phyloP scores from a whole-genome alignment of 768 basidiomycete genomes.

The Psilocybe subaeruginosa region DNA sequence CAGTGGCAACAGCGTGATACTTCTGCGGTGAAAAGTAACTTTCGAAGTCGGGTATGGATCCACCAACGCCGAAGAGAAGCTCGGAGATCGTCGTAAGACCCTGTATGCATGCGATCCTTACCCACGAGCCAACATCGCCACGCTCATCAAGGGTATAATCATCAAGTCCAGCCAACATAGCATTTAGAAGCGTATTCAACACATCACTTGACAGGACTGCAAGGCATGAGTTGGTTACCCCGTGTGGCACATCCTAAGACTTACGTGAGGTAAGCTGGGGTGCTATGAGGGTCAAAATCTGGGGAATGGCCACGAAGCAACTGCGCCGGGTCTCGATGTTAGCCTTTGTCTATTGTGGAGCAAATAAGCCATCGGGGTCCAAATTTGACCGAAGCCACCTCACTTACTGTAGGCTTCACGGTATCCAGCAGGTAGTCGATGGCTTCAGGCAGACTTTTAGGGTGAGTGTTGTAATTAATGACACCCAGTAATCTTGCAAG shows the following conservation, averaged over 20 bases:
- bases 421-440: constrained; percentile 62
- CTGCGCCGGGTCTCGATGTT: constrained; percentile 43
- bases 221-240: constrained; percentile 13
- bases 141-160: constrained; percentile 95
- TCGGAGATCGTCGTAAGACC: constrained; percentile 60
- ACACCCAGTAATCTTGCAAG: constrained; percentile 70
- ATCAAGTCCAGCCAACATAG: constrained; percentile 69
- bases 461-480: constrained; percentile 63
- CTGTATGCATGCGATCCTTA: constrained; percentile 76
- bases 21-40: constrained; percentile 61
- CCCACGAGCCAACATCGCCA: constrained; percentile 97
- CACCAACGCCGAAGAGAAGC: constrained; percentile 50
- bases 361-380: not conserved
- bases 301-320: constrained; percentile 48
- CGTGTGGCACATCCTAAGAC: constrained; percentile 24
- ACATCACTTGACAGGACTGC: constrained; percentile 52
- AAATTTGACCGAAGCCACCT: constrained; percentile 1
- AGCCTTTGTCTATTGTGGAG: constrained; percentile 28
- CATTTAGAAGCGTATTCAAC: constrained; percentile 53
- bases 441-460: constrained; percentile 55
- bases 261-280: constrained; percentile 48
- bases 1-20: constrained; percentile 61
- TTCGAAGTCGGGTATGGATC: constrained; percentile 46
- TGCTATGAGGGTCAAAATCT: constrained; percentile 48
- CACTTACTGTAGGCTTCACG: constrained; percentile 57